Conservation (phyloP, 306 rosid genomes). For the Comarum palustre region DNA sequence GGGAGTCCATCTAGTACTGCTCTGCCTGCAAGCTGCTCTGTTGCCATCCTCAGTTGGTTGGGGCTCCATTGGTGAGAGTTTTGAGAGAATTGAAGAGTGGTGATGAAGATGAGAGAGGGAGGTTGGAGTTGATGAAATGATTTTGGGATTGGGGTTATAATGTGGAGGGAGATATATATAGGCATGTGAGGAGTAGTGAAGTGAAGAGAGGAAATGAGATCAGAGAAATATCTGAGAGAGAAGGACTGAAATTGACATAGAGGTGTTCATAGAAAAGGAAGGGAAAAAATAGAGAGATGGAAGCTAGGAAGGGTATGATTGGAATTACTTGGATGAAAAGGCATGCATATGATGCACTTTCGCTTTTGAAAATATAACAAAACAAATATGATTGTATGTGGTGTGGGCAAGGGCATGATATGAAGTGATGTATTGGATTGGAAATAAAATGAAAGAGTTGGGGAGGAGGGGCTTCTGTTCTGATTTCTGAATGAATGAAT, state of each 20-base stretch:
- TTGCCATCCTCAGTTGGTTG: constrained; percentile 33
- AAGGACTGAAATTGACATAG: constrained; percentile 86
- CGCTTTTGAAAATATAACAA: background rate
- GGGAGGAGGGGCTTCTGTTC: constrained; percentile 19
- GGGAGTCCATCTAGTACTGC: constrained; percentile 91
- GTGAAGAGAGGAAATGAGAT: constrained; percentile 42
- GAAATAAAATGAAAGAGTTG: constrained; percentile 22
- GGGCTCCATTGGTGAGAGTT: constrained; percentile 15
- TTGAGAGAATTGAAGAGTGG: constrained; percentile 5
- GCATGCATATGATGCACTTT: constrained; percentile 31
- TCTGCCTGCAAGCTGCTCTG: constrained; percentile 62
- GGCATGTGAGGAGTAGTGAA: constrained; percentile 3
- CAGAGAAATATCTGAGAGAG: constrained; percentile 79
- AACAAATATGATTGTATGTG: background rate
- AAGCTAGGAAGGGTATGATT: constrained; percentile 60
- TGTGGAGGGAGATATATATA: background rate
- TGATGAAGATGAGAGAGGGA: constrained; percentile 5
- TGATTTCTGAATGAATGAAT: constrained; percentile 77
- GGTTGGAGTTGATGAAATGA: constrained; percentile 27
- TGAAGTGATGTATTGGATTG: constrained; percentile 38
- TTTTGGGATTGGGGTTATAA: constrained; percentile 27
- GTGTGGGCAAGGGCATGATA: constrained; percentile 1
- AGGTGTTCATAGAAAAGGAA: constrained; percentile 63
- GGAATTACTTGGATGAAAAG: constrained; percentile 56
- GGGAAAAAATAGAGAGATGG: constrained; percentile 88